Conservation (phyloP, 1,284 basidiomycete species). For the Moesziomyces antarcticus region DNA sequence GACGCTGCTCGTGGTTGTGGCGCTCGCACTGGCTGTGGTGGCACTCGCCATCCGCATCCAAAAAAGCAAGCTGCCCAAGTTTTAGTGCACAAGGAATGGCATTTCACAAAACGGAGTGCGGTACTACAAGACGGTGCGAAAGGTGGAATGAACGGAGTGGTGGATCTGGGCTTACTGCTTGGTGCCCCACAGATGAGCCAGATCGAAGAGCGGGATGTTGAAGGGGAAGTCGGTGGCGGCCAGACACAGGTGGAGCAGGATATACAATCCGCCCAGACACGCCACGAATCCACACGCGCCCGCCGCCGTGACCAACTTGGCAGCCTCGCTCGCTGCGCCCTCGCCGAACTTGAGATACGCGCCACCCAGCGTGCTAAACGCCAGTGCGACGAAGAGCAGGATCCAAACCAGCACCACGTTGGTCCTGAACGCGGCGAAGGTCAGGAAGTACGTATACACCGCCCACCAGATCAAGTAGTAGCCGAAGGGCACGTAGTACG, state of each 20-base stretch:
- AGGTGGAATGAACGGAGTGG: too few species aligned
- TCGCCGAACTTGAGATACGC: slow-evolving; percentile 46
- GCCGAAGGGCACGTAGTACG: slow-evolving; percentile 37
- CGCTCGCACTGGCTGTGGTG: slow-evolving; percentile 4
- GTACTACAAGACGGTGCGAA: too few species aligned
- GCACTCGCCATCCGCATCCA: slow-evolving; percentile 23
- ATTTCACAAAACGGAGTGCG: too few species aligned
- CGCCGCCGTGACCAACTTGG: slow-evolving; percentile 27
- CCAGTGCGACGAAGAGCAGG: slow-evolving; percentile 50
- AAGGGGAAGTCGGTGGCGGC: slow-evolving; percentile 52
- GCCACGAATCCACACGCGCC: slow-evolving; percentile 50
- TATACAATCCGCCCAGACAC: slow-evolving; percentile 48
- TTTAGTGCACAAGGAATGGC: slow-evolving; percentile 1
- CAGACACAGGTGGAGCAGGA: slow-evolving; percentile 46
- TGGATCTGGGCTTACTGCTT: slow-evolving; percentile 5
- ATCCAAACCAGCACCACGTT: slow-evolving; percentile 55
- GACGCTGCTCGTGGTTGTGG: slow-evolving; percentile 8
- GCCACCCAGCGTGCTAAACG: slow-evolving; percentile 36
- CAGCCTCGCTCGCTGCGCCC: slow-evolving; percentile 3
- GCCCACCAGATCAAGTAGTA: slow-evolving; percentile 51
- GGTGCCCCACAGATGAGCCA: slow-evolving; percentile 31
- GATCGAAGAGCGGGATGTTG: slow-evolving; percentile 46
- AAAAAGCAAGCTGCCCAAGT: slow-evolving; percentile 40
- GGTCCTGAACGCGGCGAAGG: slow-evolving; percentile 48
- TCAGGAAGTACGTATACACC: slow-evolving; percentile 50